phyloP scores from a whole-genome alignment of 2,329 filamentous ascomycete genomes.

The Corynespora cassiicola region DNA sequence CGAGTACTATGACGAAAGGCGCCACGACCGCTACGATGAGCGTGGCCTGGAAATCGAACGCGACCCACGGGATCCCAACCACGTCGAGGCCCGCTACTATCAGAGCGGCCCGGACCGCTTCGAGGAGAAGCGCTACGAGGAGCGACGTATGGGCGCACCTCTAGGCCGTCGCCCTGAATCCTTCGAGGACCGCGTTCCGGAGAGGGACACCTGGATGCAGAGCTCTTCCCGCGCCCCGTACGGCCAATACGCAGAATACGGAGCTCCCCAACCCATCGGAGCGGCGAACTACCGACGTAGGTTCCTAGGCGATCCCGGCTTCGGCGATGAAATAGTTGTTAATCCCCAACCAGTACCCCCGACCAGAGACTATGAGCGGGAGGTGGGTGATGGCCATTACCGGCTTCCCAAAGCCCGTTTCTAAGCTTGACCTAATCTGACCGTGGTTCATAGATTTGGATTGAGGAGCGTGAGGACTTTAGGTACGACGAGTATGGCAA shows the following conservation, averaged over 20 bases:
- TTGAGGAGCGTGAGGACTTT: conserved; percentile 45
- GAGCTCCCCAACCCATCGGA: conserved; percentile 35
- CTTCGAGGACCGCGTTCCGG: conserved; percentile 44
- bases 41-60: conserved; percentile 28
- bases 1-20: conserved; percentile 35
- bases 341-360: conserved; percentile 46
- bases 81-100: conserved; percentile 26
- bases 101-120: conserved; percentile 27
- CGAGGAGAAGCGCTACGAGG: conserved; percentile 32
- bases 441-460: conserved; percentile 35
- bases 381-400: conserved; percentile 29
- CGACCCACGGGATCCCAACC: conserved; percentile 26
- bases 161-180: conserved; percentile 40
- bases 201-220: conserved; percentile 43
- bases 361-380: conserved; percentile 35
- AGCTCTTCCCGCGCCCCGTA: conserved; percentile 25
- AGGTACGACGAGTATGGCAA: conserved; percentile 44
- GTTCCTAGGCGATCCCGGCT: conserved; percentile 42
- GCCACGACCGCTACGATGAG: conserved; percentile 17
- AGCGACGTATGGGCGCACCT: conserved; percentile 22
- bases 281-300: conserved; percentile 39
- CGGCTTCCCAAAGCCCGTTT: no score
- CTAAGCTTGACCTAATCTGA: no score
- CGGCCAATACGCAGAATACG: conserved; percentile 38
- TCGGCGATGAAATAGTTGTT: conserved; percentile 44